These are phyloP conservation scores for Imleria badia DNA, from an alignment of 768 basidiomycete species.

Conservation along the genomic window DNA sequence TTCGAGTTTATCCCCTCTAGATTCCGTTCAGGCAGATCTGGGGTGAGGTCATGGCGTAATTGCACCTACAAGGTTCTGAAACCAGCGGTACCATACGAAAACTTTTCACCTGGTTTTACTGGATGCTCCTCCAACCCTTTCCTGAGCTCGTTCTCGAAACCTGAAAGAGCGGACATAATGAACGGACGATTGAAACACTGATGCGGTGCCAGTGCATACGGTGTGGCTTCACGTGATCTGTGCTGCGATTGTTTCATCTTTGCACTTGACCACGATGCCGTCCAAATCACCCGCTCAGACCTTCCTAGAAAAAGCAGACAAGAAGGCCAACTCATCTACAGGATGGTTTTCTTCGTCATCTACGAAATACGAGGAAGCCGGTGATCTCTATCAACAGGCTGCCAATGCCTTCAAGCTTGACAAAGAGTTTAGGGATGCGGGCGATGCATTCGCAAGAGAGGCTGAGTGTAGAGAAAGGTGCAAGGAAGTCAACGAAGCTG, in stretches of 20 bases:
- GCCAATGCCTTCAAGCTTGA: slow-evolving; percentile 93
- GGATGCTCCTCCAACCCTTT: slow-evolving; percentile 60
- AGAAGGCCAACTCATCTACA: slow-evolving; percentile 79
- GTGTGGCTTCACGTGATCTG: slow-evolving; percentile 16
- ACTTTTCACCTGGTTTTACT: slow-evolving; percentile 67
- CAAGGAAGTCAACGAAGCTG: slow-evolving; percentile 90
- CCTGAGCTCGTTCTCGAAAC: slow-evolving; percentile 44
- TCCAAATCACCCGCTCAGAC: slow-evolving; percentile 76
- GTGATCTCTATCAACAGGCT: slow-evolving; percentile 92
- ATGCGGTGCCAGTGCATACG: background rate
- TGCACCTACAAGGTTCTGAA: slow-evolving; percentile 82
- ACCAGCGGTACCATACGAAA: slow-evolving; percentile 92
- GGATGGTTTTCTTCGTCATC: slow-evolving; percentile 88
- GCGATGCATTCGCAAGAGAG: slow-evolving; percentile 89
- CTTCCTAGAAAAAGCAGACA: slow-evolving; percentile 86
- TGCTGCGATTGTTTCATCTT: background rate
- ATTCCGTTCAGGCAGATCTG: slow-evolving; percentile 10
- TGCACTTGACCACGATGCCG: slow-evolving; percentile 46
- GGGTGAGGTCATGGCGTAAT: slow-evolving; percentile 1
- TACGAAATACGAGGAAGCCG: slow-evolving; percentile 91
- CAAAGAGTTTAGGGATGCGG: slow-evolving; percentile 87
- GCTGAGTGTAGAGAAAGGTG: slow-evolving; percentile 91
- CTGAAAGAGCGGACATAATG: slow-evolving; percentile 35
- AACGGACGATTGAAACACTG: background rate
- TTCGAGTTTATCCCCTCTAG: slow-evolving; percentile 70